These are phyloP conservation scores for Clavariopsis aquatica DNA, from an alignment of 495 filamentous ascomycete species.

Conservation along the genomic window DNA sequence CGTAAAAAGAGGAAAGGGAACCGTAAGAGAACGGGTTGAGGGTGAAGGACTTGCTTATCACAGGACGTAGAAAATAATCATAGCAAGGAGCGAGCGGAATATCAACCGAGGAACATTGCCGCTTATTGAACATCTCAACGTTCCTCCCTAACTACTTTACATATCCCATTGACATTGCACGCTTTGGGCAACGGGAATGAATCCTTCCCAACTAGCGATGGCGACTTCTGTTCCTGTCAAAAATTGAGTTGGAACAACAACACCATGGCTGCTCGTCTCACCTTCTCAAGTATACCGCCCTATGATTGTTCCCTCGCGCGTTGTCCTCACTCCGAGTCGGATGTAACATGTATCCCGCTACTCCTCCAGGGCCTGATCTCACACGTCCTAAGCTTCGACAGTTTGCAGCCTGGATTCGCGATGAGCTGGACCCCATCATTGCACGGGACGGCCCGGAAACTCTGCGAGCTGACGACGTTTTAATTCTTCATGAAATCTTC, in stretches of 20 bases:
- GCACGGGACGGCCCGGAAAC: slow-evolving; percentile 44
- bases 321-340: background rate
- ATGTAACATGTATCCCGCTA: background rate
- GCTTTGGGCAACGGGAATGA: background rate
- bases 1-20: background rate
- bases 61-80: background rate
- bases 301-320: background rate
- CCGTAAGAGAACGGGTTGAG: background rate
- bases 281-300: background rate
- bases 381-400: slow-evolving; percentile 18
- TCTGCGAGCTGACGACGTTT: slow-evolving; percentile 42
- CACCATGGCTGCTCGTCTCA: background rate
- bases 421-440: slow-evolving; percentile 45
- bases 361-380: slow-evolving; percentile 8
- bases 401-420: slow-evolving; percentile 44
- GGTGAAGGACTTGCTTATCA: background rate
- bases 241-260: background rate
- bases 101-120: background rate
- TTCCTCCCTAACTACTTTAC: background rate
- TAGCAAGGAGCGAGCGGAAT: background rate
- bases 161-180: background rate
- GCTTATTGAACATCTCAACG: background rate
- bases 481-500: slow-evolving; percentile 44
- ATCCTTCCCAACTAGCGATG: background rate
- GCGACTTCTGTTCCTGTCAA: background rate